Evolutionary conservation across 2,329 filamentous ascomycete genomes (phyloP).

Genomic region (Thelonectria blattea): DNA sequence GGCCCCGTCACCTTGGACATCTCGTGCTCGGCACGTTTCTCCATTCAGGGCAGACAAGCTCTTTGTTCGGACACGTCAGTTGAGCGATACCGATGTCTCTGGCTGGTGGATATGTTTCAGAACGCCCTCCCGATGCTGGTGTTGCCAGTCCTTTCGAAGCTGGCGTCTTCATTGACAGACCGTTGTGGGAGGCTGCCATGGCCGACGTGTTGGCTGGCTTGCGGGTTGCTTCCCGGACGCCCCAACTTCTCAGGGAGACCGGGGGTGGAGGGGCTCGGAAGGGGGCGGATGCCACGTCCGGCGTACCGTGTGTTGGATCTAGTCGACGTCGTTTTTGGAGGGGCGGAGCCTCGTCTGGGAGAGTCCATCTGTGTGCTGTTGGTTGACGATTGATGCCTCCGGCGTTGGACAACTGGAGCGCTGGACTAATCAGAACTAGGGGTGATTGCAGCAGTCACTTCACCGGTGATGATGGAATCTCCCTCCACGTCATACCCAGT

Average conservation of each 20-base stretch:
- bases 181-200: conserved; percentile 24
- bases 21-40: not conserved
- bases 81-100: not conserved
- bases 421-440: not conserved
- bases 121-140: conserved; percentile 4
- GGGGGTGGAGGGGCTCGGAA: conserved; percentile 5
- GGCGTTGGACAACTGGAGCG: not conserved
- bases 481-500: not conserved
- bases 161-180: conserved; percentile 14
- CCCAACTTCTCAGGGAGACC: conserved; percentile 13
- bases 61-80: not conserved
- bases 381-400: conserved; percentile 1
- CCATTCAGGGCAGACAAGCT: not conserved
- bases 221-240: conserved; percentile 17
- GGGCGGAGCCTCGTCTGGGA: conserved; percentile 2
- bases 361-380: conserved; percentile 13
- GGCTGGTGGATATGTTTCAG: not conserved
- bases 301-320: conserved; percentile 13
- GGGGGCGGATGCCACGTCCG: conserved; percentile 20
- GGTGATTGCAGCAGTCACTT: not conserved
- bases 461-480: not conserved
- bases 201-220: conserved; percentile 20
- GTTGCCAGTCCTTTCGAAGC: not conserved
- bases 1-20: not conserved
- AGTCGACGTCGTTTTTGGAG: conserved; percentile 6